Evolutionary conservation across 2,329 filamentous ascomycete genomes (phyloP).

Genomic region (Eutypa lata): DNA sequence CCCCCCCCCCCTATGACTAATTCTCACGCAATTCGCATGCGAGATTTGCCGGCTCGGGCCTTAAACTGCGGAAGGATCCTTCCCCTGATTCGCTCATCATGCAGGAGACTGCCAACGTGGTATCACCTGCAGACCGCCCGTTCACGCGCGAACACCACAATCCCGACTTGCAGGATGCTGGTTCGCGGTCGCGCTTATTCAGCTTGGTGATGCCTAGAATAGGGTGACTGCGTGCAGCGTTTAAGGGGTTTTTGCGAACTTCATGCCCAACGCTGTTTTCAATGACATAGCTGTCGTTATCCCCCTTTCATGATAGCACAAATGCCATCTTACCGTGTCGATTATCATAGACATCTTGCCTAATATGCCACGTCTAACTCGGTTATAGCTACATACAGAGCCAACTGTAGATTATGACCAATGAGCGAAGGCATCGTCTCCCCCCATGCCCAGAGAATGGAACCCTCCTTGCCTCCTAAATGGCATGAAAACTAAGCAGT

Average conservation of each 20-base stretch:
- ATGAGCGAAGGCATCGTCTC: not conserved
- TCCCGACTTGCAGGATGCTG: not conserved
- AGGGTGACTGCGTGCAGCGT: not conserved
- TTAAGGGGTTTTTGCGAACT: not conserved
- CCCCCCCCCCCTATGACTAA: too few relatives aligned
- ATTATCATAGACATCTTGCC: not conserved
- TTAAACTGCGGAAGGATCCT: not conserved
- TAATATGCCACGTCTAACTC: not conserved
- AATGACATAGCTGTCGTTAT: too few relatives aligned
- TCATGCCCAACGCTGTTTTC: not conserved
- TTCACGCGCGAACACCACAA: not conserved
- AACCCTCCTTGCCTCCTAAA: not conserved
- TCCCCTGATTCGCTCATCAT: not conserved
- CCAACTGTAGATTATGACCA: not conserved
- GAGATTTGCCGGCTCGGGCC: not conserved
- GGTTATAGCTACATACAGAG: not conserved
- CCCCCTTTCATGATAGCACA: too few relatives aligned
- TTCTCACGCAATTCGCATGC: not conserved
- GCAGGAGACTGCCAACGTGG: not conserved
- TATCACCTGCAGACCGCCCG: not conserved
- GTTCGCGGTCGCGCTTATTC: not conserved
- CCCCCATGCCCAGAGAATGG: not conserved
- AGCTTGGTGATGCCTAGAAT: not conserved
- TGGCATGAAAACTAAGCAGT: too few relatives aligned
- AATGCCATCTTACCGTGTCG: too few relatives aligned